A percentile compares a stretch with the other conserved stretches of the same genome.
Evolutionary conservation across 2,329 filamentous ascomycete species (phyloP).

Genomic region (Aspergillus floridensis): DNA sequence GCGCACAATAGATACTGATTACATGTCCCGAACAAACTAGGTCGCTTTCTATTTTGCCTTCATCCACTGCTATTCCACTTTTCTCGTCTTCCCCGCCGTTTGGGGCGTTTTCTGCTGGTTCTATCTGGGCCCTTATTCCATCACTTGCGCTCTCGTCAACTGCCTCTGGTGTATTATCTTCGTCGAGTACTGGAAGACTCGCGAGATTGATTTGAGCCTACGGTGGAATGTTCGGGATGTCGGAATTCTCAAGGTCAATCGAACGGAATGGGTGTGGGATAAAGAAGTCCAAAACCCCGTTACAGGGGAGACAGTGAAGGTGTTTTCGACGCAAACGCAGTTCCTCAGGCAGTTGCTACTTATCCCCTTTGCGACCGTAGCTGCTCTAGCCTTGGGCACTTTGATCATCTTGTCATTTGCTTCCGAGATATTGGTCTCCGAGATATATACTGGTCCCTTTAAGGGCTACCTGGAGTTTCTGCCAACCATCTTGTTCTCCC

Average conservation of each 20-base stretch:
- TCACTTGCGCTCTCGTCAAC: slow-evolving; percentile 79
- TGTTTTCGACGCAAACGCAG: slow-evolving; percentile 74
- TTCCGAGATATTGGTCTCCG: slow-evolving; percentile 92
- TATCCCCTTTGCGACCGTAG: slow-evolving; percentile 77
- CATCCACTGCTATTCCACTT: slow-evolving; percentile 83
- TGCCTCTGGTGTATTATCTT: slow-evolving; percentile 85
- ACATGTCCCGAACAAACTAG: slow-evolving; percentile 29
- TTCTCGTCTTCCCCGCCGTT: slow-evolving; percentile 75
- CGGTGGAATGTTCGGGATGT: slow-evolving; percentile 88
- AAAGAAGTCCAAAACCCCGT: slow-evolving; percentile 73
- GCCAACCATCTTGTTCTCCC: slow-evolving; percentile 82
- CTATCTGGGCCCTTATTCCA: slow-evolving; percentile 80
- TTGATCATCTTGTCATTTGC: slow-evolving; percentile 85
- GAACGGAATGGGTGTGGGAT: slow-evolving; percentile 76
- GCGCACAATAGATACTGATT: neutral
- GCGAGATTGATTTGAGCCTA: slow-evolving; percentile 80
- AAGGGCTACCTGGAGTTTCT: slow-evolving; percentile 82
- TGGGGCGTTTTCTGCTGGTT: slow-evolving; percentile 77
- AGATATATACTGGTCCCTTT: slow-evolving; percentile 86
- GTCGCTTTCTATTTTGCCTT: slow-evolving; percentile 97
- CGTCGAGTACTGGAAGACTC: slow-evolving; percentile 94
- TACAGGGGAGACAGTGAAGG: slow-evolving; percentile 72
- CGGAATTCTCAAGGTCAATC: slow-evolving; percentile 73
- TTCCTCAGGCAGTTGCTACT: slow-evolving; percentile 75
- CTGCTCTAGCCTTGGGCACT: slow-evolving; percentile 68